phyloP scores from a whole-genome alignment of 2,329 filamentous ascomycete genomes.

The Colletotrichum spinosum region DNA sequence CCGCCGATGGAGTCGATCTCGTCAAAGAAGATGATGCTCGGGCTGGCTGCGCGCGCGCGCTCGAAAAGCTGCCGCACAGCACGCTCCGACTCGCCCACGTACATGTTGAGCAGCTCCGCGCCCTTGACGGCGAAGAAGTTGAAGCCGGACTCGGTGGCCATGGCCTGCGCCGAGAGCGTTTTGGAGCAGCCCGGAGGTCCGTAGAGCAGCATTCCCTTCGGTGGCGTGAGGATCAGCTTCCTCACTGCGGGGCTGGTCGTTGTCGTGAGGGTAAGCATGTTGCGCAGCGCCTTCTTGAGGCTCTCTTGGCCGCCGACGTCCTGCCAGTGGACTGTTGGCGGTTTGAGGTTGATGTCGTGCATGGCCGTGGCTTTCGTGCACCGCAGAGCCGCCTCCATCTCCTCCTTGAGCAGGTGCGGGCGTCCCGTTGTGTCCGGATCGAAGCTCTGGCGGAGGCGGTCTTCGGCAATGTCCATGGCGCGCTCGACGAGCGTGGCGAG shows the following conservation, averaged over 20 bases:
- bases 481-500: slow-evolving; percentile 70
- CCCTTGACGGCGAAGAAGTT: slow-evolving; percentile 97
- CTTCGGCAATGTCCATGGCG: slow-evolving; percentile 47
- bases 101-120: slow-evolving; percentile 94
- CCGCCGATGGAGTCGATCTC: slow-evolving; percentile 90
- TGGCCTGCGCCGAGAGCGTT: slow-evolving; percentile 89
- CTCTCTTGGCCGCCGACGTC: slow-evolving; percentile 88
- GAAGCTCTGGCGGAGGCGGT: slow-evolving; percentile 44
- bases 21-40: slow-evolving; percentile 94
- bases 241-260: slow-evolving; percentile 47
- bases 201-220: slow-evolving; percentile 89
- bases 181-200: slow-evolving; percentile 96
- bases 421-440: slow-evolving; percentile 28
- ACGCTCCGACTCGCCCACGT: slow-evolving; percentile 93
- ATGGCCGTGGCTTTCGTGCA: slow-evolving; percentile 85
- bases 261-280: slow-evolving; percentile 58
- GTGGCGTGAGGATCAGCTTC: slow-evolving; percentile 63
- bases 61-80: slow-evolving; percentile 87
- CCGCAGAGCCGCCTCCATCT: slow-evolving; percentile 75
- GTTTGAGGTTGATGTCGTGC: slow-evolving; percentile 89
- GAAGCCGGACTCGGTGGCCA: slow-evolving; percentile 89
- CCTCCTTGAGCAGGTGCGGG: slow-evolving; percentile 52
- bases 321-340: slow-evolving; percentile 85
- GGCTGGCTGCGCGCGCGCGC: slow-evolving; percentile 85
- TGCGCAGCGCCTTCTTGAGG: slow-evolving; percentile 73